These are phyloP conservation scores for Tetrapisispora fleetii DNA, from an alignment of 805 yeast species.

Conservation along the genomic window DNA sequence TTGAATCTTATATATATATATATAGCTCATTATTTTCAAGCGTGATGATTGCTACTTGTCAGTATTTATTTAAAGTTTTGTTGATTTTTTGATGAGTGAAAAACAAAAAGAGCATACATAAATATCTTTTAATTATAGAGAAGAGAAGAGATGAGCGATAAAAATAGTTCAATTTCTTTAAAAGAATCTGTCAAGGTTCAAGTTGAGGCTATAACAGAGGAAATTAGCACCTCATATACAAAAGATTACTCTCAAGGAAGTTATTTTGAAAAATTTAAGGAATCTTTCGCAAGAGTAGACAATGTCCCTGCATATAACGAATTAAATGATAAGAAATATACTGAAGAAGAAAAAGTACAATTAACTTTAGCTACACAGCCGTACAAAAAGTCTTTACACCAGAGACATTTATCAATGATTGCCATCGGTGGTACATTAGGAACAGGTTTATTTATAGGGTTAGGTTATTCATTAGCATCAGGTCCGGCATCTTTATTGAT, in stretches of 20 bases:
- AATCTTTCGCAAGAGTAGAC: conserved; percentile 4
- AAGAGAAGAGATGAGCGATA: neutral
- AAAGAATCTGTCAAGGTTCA: neutral
- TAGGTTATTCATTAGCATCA: conserved; percentile 37
- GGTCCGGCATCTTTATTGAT: conserved; percentile 42
- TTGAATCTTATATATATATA: too few species aligned
- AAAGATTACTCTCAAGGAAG: neutral
- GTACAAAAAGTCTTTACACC: conserved; percentile 6
- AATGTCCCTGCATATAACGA: neutral
- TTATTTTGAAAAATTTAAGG: neutral
- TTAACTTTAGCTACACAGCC: conserved; percentile 3
- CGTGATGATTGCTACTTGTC: too few species aligned
- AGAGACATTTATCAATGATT: conserved; percentile 28
- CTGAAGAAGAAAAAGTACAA: conserved; percentile 2
- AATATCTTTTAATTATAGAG: neutral
- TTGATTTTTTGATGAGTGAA: too few species aligned
- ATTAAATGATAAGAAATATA: neutral
- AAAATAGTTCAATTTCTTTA: neutral
- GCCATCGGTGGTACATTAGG: conserved; percentile 79
- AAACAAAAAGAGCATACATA: too few species aligned
- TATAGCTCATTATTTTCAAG: too few species aligned
- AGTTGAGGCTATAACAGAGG: neutral
- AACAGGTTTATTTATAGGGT: conserved; percentile 53
- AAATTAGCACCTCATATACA: neutral
- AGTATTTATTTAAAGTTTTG: too few species aligned